These are phyloP conservation scores for Croton setiger DNA, from an alignment of 441 rosid species.

Conservation along the genomic window DNA sequence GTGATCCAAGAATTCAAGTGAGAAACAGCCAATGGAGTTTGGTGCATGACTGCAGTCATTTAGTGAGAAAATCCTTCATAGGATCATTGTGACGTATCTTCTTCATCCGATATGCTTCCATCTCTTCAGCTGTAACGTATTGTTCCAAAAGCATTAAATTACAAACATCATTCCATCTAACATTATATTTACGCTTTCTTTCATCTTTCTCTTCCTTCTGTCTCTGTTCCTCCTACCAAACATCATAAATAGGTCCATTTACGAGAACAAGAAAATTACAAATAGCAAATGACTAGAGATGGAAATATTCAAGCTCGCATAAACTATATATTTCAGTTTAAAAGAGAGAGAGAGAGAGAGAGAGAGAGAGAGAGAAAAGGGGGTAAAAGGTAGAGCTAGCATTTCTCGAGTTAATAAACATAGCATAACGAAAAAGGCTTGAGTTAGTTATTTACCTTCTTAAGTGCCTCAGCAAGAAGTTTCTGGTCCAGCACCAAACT, in stretches of 20 bases:
- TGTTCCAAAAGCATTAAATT: neutral
- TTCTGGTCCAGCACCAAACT: slow-evolving; percentile 64
- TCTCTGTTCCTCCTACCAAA: neutral
- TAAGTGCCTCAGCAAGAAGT: slow-evolving; percentile 62
- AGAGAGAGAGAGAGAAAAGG: too few species aligned
- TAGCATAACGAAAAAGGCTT: neutral
- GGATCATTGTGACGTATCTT: slow-evolving; percentile 65
- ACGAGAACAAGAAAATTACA: too few species aligned
- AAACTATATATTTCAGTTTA: too few species aligned
- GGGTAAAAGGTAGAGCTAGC: neutral
- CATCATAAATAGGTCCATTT: neutral
- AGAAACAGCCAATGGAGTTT: neutral
- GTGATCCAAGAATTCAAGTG: neutral
- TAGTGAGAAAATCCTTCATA: slow-evolving; percentile 50
- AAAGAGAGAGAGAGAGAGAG: too few species aligned
- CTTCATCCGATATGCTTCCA: slow-evolving; percentile 76
- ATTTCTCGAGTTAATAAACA: neutral
- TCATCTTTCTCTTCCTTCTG: neutral
- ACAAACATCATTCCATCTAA: neutral
- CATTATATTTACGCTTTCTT: slow-evolving; percentile 5
- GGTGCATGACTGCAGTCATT: neutral
- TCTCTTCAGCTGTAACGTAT: slow-evolving; percentile 64
- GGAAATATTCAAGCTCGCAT: too few species aligned
- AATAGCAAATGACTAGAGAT: too few species aligned
- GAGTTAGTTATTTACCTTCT: slow-evolving; percentile 42